These are phyloP conservation scores for Pseudogymnoascus sp. DNA, from an alignment of 2,329 filamentous ascomycete genomes.

Conservation along the genomic window DNA sequence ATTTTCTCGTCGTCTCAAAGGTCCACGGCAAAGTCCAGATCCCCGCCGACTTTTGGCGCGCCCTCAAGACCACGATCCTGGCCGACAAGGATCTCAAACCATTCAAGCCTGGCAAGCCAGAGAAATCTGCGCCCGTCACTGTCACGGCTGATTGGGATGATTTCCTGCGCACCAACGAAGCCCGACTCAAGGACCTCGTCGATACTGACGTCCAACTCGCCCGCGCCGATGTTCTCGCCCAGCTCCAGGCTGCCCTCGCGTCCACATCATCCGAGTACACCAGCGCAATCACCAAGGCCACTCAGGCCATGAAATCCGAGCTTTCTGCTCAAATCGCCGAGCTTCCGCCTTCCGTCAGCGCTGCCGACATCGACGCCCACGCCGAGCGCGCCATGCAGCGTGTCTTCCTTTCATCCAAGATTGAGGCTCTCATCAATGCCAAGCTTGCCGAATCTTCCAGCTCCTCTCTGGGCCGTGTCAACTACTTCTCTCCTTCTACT, in stretches of 20 bases:
- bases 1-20: constrained; percentile 46
- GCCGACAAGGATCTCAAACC: constrained; percentile 29
- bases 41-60: constrained; percentile 56
- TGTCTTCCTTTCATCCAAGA: neutral
- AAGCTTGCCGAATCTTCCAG: constrained; percentile 12
- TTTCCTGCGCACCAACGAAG: constrained; percentile 40
- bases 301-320: constrained; percentile 1
- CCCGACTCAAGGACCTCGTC: constrained; percentile 35
- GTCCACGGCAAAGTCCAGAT: constrained; percentile 46
- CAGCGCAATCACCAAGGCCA: neutral
- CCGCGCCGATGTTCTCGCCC: constrained; percentile 8
- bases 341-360: neutral
- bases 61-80: constrained; percentile 47
- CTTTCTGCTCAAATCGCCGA: neutral
- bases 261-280: neutral
- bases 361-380: neutral
- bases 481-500: constrained; percentile 61
- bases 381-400: constrained; percentile 4
- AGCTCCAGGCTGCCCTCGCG: neutral
- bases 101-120: neutral
- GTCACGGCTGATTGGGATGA: constrained; percentile 22
- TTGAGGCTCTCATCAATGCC: constrained; percentile 19
- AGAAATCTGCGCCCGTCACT: neutral
- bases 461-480: constrained; percentile 43
- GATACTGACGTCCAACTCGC: constrained; percentile 28